Conservation (phyloP, 441 rosid genomes). For the Populus tomentosa region DNA sequence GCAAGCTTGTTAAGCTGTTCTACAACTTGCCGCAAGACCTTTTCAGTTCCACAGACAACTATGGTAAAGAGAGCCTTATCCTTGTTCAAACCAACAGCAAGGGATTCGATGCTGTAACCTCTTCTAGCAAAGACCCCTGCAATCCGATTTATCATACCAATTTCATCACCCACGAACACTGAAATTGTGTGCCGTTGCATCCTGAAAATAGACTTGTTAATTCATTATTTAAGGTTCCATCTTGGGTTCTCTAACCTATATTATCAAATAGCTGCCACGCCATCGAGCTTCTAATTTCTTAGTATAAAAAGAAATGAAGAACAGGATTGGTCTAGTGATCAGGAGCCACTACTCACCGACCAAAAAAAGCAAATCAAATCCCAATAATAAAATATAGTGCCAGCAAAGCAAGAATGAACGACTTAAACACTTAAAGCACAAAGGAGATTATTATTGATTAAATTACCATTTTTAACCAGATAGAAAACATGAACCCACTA, state of each 20-base stretch:
- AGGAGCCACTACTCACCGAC: not conserved
- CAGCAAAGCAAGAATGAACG: not conserved
- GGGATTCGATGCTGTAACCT: slow-evolving; percentile 80
- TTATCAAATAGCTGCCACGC: not conserved
- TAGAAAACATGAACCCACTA: not conserved
- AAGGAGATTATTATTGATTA: not conserved
- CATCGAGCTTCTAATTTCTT: not conserved
- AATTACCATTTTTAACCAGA: not conserved
- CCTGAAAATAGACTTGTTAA: slow-evolving; percentile 21
- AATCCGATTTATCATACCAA: slow-evolving; percentile 77
- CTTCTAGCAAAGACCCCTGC: slow-evolving; percentile 83
- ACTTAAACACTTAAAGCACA: not conserved
- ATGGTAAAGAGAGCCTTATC: slow-evolving; percentile 78
- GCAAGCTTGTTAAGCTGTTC: slow-evolving; percentile 82
- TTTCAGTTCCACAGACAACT: slow-evolving; percentile 65
- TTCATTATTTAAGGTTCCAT: not conserved
- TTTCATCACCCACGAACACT: slow-evolving; percentile 82
- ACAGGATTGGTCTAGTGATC: not conserved
- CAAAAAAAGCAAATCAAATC: not conserved
- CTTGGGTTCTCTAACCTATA: not conserved
- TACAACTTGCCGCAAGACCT: slow-evolving; percentile 61
- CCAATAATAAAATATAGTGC: not conserved
- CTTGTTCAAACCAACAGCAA: slow-evolving; percentile 73
- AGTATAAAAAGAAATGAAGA: not conserved
- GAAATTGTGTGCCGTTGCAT: slow-evolving; percentile 64